phyloP scores from a whole-genome alignment of 2,329 filamentous ascomycete species.

The Talaromyces sp. region DNA sequence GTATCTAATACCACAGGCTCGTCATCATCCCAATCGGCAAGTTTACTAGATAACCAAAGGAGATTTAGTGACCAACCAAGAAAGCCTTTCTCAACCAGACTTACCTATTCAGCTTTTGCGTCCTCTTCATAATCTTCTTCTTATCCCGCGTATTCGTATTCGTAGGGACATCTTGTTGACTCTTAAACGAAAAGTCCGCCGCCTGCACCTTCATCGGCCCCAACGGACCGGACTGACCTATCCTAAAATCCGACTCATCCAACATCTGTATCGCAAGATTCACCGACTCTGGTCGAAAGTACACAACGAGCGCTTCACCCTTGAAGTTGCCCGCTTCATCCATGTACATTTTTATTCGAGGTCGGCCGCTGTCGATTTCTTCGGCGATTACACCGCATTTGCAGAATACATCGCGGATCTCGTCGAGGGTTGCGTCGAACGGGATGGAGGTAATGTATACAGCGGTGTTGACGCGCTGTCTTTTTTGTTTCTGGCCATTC shows the following conservation, averaged over 20 bases:
- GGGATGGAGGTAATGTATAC: slow-evolving; percentile 90
- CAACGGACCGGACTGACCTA: slow-evolving; percentile 47
- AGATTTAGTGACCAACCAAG: background rate
- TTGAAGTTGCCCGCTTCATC: slow-evolving; percentile 81
- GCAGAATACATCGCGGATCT: slow-evolving; percentile 79
- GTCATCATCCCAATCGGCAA: slow-evolving; percentile 94
- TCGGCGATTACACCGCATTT: slow-evolving; percentile 90
- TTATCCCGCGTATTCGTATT: slow-evolving; percentile 62
- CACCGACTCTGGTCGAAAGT: slow-evolving; percentile 93
- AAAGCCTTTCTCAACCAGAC: slow-evolving; percentile 15
- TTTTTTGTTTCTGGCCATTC: slow-evolving; percentile 37
- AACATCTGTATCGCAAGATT: slow-evolving; percentile 55
- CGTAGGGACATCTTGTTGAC: slow-evolving; percentile 61
- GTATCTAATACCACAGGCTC: slow-evolving; percentile 59
- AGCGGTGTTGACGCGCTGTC: slow-evolving; percentile 68
- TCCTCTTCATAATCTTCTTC: slow-evolving; percentile 85
- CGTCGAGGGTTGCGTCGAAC: slow-evolving; percentile 67
- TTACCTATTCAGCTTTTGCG: slow-evolving; percentile 72
- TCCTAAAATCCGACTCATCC: slow-evolving; percentile 63
- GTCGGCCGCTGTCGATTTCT: slow-evolving; percentile 80
- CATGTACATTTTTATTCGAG: slow-evolving; percentile 88
- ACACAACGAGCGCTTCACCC: slow-evolving; percentile 87
- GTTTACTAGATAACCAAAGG: slow-evolving; percentile 66
- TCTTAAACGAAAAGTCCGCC: slow-evolving; percentile 90
- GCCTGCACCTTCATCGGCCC: slow-evolving; percentile 74